Base-by-base conservation (phyloP, 345 rosid species). In the Eucalyptus sideroxylon region DNA sequence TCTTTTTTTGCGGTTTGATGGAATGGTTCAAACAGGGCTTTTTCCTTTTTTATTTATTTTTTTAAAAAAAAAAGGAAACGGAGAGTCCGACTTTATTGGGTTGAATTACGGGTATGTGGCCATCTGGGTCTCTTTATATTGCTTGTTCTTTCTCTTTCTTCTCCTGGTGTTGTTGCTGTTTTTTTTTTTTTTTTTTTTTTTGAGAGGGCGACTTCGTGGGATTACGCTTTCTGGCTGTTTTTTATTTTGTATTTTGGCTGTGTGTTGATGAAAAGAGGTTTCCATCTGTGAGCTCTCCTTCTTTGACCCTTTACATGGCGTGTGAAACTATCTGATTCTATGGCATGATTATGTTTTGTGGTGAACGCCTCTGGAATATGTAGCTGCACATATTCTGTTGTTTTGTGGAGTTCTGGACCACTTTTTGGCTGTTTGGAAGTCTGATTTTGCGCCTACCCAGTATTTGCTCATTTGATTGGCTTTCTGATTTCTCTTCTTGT, bases 21-120 rank as follows among this genome's bases (percentile, higher is more conserved):
- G 91, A 90, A 89, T 91, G 87, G 51, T 89, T 90, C 89, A 89
- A 87, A 82, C 88, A 77, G 87, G 86, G 89, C 88, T 82, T 90
- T 90, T 88, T 86, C 86, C 89, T 93, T 92, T 91, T 51, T 8
- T n/a, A n/a, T n/a, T n/a, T n/a, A n/a, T 44, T 44, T 44, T 42
- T 42, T 42, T 42, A 2, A 1, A 16, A 88, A 50, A 88, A 90
- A 90, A 11, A 37, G 24, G 19, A 37, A 72, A 19, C 81, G 2
- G 24, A 72, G 88, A 59, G 90, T 92, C 94, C 65, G 88, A 89
- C 91, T 90, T 93, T 87, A 89, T 90, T 93, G 91, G 89, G 89
- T 90, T 89, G 89, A 91, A 77, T 91, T 60, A 86, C 65, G 87
- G 89, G 89, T 87, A 77, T 92, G 72, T 91, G 89, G 89, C 82